phyloP scores from a whole-genome alignment of 805 yeast genomes.

The Zygoascus bituminiphila region DNA sequence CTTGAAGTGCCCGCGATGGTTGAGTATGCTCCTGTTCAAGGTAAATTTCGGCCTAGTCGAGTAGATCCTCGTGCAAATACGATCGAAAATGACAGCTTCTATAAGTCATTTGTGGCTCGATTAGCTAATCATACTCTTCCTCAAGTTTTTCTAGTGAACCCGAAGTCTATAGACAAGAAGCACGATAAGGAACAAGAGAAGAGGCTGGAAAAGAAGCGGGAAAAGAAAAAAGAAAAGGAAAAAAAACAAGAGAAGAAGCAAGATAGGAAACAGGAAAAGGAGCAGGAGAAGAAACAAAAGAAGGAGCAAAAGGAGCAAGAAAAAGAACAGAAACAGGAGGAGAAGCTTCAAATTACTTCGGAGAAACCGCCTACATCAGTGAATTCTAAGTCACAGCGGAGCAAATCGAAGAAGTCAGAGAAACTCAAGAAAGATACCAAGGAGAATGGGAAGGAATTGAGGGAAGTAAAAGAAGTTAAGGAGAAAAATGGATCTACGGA shows the following conservation, averaged over 20 bases:
- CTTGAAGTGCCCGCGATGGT: slow-evolving; percentile 9
- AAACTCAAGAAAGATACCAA: too few species aligned
- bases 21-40: slow-evolving; percentile 23
- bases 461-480: too few species aligned
- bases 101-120: slow-evolving; percentile 1
- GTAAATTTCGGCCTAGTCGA: slow-evolving; percentile 6
- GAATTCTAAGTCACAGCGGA: too few species aligned
- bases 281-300: neutral
- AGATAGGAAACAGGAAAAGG: neutral
- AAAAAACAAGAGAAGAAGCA: neutral
- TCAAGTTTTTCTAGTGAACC: neutral
- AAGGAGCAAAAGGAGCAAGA: neutral
- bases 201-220: neutral
- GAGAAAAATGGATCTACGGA: too few species aligned
- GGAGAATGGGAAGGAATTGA: too few species aligned
- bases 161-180: neutral
- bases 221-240: neutral
- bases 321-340: neutral
- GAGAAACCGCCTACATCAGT: too few species aligned
- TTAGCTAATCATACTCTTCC: neutral
- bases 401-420: too few species aligned
- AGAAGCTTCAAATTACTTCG: neutral
- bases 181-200: neutral
- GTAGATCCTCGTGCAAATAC: slow-evolving; percentile 3
- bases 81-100: slow-evolving; percentile 1